Evolutionary conservation across 2,329 filamentous ascomycete species (phyloP), one percentile per base, ranked within the genome.

Genomic region (Ophiostoma montium): DNA sequence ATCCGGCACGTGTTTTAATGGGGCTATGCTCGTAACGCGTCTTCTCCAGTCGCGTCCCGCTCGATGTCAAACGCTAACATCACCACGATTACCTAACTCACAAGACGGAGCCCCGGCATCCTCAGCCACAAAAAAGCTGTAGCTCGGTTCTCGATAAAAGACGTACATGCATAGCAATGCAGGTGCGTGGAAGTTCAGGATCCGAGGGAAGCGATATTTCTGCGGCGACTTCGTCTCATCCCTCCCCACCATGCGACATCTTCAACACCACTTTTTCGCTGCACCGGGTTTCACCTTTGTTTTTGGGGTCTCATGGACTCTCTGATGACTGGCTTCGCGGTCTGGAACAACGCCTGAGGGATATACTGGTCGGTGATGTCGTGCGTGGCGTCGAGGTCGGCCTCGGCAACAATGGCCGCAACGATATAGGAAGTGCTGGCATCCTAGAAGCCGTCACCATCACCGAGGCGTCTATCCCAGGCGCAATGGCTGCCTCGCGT

Each of bases 231-330:
- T 21, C 21, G 6, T 27, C 38, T 27, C 41, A 7, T 27, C 41
- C 30, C 10, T 11, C 27, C 9, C 42, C 30, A 10, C 27, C n/a
- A 36, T 50, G 51, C 50, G 45, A 52, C 31, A 36, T 80, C 59
- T 76, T 75, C 65, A 74, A 76, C 62, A 77, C 71, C 0, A 77
- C 74, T 13, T 79, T 77, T 54, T 73, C 75, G 3, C 70, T 70
- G 6, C 70, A 77, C 56, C 72, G 74, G 43, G 67, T 70, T 3
- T 78, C 75, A 0, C 74, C 75, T 1, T 63, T 80, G 1, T 69
- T 71, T 57, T 51, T 74, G 19, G 73, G 72, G 21, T 48, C 60
- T 3, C 60, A 68, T 2, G 36, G 56, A 0, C 62, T 77, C 1
- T 63, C 62, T 0, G 43, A 59, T 0, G 38, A 57, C 0, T 65